Evolutionary conservation across 495 filamentous ascomycete genomes (phyloP).

Genomic region (Neurospora pannonica): DNA sequence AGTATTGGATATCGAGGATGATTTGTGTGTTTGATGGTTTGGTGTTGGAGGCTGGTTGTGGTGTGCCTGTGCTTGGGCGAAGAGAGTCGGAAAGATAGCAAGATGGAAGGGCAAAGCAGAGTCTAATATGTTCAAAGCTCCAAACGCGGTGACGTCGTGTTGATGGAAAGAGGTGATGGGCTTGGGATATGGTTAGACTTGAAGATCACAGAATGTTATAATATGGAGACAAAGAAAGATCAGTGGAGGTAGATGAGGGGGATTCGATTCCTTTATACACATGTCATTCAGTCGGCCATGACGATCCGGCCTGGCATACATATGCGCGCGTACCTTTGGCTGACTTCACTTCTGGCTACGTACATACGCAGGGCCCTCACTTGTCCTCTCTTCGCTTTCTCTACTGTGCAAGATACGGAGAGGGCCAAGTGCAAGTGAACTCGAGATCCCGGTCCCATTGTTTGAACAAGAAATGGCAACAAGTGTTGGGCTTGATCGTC

Average conservation of each 20-base stretch:
- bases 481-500: background rate
- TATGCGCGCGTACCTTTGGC: background rate
- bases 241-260: slow-evolving; percentile 5
- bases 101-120: background rate
- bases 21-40: background rate
- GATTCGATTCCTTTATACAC: slow-evolving; percentile 13
- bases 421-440: background rate
- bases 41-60: background rate
- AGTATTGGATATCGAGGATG: background rate
- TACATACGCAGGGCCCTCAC: background rate
- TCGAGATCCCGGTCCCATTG: background rate
- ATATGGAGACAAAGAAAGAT: slow-evolving; percentile 9
- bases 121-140: background rate
- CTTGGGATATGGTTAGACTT: background rate
- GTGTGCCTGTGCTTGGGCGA: background rate
- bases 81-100: background rate
- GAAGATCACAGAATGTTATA: slow-evolving; percentile 1
- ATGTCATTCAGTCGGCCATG: background rate
- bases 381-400: background rate
- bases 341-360: background rate
- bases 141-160: background rate
- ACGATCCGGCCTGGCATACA: slow-evolving; percentile 5
- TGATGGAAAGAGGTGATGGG: background rate
- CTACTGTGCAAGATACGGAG: background rate
- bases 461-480: background rate